These are phyloP conservation scores for Candida peoriensis DNA, from an alignment of 805 yeast genomes.

Conservation along the genomic window DNA sequence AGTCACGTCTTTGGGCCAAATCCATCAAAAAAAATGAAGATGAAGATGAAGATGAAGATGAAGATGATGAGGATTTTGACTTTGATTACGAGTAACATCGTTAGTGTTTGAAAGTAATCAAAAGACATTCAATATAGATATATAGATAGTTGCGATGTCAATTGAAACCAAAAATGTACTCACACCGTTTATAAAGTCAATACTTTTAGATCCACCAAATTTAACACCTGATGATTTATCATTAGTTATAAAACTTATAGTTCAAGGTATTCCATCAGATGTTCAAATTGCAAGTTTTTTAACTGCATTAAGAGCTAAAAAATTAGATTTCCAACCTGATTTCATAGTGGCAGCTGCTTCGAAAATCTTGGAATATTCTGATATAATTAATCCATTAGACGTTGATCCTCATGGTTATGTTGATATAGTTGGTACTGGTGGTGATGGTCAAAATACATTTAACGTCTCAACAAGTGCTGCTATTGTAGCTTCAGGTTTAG, in stretches of 20 bases:
- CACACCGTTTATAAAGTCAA: conserved; percentile 60
- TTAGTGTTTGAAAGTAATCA: too few relatives aligned
- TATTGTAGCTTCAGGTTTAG: conserved; percentile 88
- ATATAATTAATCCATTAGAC: conserved; percentile 38
- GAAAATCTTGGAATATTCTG: conserved; percentile 64
- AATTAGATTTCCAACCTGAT: conserved; percentile 75
- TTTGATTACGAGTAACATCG: too few relatives aligned
- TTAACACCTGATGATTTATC: conserved; percentile 62
- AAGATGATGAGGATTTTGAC: too few relatives aligned
- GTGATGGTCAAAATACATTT: conserved; percentile 96
- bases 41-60: too few relatives aligned
- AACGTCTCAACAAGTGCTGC: conserved; percentile 95
- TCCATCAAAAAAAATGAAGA: too few relatives aligned
- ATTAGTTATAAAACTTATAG: conserved; percentile 54
- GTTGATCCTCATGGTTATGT: conserved; percentile 51
- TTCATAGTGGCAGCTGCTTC: conserved; percentile 83
- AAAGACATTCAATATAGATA: too few relatives aligned
- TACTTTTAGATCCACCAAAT: conserved; percentile 54
- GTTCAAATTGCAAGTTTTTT: conserved; percentile 76
- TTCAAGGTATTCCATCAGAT: conserved; percentile 57
- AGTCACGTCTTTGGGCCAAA: too few relatives aligned
- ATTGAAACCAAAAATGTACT: conserved; percentile 15
- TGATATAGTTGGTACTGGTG: conserved; percentile 98
- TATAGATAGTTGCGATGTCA: too few relatives aligned
- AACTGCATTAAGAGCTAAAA: conserved; percentile 66